phyloP scores from a whole-genome alignment of 441 rosid genomes.

The Biscutella auriculata region DNA sequence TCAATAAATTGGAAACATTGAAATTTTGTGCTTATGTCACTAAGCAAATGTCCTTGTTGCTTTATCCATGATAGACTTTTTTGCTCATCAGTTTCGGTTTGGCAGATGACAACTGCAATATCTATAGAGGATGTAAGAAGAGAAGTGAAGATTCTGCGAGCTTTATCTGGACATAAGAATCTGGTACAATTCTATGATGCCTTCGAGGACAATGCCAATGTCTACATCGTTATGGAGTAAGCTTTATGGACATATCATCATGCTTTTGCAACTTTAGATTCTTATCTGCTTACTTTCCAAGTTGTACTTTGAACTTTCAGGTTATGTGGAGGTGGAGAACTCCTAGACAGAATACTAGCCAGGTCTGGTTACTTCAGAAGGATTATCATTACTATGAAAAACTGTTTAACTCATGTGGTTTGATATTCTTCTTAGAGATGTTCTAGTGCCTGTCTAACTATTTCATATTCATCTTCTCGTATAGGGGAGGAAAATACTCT shows the following conservation, averaged over 20 bases:
- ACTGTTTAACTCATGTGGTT: neutral
- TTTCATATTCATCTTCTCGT: conserved; percentile 11
- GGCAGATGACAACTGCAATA: conserved; percentile 67
- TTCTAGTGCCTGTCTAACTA: conserved; percentile 15
- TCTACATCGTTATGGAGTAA: conserved; percentile 68
- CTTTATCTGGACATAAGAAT: conserved; percentile 54
- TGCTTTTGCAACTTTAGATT: neutral
- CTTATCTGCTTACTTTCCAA: neutral
- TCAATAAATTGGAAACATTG: conserved; percentile 8
- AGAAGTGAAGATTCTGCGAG: conserved; percentile 64
- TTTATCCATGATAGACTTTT: neutral
- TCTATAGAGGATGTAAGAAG: conserved; percentile 72
- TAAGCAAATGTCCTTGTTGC: neutral
- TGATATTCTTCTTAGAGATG: conserved; percentile 6
- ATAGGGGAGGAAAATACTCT: conserved; percentile 85
- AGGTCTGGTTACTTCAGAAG: conserved; percentile 32
- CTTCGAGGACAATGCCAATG: conserved; percentile 55
- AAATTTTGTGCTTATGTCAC: conserved; percentile 4
- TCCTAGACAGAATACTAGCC: conserved; percentile 84
- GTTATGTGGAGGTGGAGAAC: conserved; percentile 98
- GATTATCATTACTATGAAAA: neutral
- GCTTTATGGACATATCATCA: neutral
- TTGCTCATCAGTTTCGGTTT: conserved; percentile 11
- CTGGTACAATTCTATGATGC: conserved; percentile 58
- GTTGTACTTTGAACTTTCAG: conserved; percentile 31